Percentiles rank a stretch among this genome's conserved stretches.
phyloP scores from a whole-genome alignment of 2,329 filamentous ascomycete species.

The Colletotrichum filicis region DNA sequence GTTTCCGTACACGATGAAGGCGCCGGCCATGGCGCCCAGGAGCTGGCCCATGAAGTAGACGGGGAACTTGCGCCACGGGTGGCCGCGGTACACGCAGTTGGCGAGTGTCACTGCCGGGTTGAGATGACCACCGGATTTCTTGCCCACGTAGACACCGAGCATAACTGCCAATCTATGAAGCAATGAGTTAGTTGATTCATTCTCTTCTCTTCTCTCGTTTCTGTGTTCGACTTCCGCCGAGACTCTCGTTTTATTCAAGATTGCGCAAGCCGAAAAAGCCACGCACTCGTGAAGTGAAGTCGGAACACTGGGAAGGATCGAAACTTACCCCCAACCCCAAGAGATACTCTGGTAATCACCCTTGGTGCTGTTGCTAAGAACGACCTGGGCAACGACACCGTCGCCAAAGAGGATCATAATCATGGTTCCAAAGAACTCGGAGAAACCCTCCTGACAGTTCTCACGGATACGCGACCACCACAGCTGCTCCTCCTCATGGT shows the following conservation, averaged over 20 bases:
- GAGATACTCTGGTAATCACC: slow-evolving; percentile 62
- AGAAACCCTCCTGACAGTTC: slow-evolving; percentile 67
- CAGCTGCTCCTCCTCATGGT: slow-evolving; percentile 39
- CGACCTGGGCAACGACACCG: slow-evolving; percentile 76
- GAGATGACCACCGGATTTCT: slow-evolving; percentile 74
- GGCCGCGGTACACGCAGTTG: slow-evolving; percentile 74
- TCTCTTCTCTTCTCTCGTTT: not conserved
- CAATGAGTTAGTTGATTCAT: not conserved
- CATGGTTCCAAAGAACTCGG: slow-evolving; percentile 76
- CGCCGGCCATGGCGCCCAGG: slow-evolving; percentile 73
- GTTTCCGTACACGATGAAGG: slow-evolving; percentile 68
- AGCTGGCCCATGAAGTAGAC: slow-evolving; percentile 74
- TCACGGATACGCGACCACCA: slow-evolving; percentile 65
- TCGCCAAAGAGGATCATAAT: slow-evolving; percentile 76
- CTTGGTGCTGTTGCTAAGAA: slow-evolving; percentile 62
- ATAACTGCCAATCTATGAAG: slow-evolving; percentile 68
- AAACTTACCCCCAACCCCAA: slow-evolving; percentile 60
- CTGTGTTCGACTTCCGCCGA: not conserved
- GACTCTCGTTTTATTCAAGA: not conserved
- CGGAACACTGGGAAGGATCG: not conserved
- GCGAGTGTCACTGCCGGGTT: slow-evolving; percentile 78
- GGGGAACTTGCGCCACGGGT: slow-evolving; percentile 77
- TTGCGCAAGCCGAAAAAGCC: slow-evolving; percentile 22
- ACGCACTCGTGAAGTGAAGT: not conserved
- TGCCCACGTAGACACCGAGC: slow-evolving; percentile 74